phyloP scores from a whole-genome alignment of 2,329 filamentous ascomycete genomes.

The Periconia digitata region DNA sequence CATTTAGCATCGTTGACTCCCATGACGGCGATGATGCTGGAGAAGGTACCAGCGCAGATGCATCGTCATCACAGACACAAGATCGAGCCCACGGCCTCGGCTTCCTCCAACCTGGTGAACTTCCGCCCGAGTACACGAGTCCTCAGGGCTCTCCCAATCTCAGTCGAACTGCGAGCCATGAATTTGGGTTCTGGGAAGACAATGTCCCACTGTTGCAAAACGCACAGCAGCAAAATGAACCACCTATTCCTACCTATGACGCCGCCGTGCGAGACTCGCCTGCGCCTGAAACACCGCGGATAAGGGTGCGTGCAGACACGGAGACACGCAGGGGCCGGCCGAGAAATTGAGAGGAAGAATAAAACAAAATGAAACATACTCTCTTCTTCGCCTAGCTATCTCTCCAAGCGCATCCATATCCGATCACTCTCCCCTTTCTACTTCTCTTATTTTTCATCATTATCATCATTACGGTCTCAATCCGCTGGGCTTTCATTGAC shows the following conservation, averaged over 20 bases:
- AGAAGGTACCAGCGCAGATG: slow-evolving; percentile 65
- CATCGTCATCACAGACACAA: slow-evolving; percentile 21
- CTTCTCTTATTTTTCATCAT: slow-evolving; percentile 1
- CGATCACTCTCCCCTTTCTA: background rate
- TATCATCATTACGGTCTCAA: slow-evolving; percentile 5
- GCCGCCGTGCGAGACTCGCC: slow-evolving; percentile 73
- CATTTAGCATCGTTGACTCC: slow-evolving; percentile 71
- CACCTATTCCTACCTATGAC: slow-evolving; percentile 81
- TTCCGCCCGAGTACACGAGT: slow-evolving; percentile 55
- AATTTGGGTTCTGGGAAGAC: slow-evolving; percentile 49
- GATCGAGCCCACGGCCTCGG: slow-evolving; percentile 32
- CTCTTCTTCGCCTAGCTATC: too few species aligned
- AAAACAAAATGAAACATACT: background rate
- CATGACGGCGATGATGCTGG: slow-evolving; percentile 62
- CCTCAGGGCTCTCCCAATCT: slow-evolving; percentile 41
- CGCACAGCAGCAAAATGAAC: slow-evolving; percentile 38
- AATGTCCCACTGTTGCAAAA: slow-evolving; percentile 50
- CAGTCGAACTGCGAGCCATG: slow-evolving; percentile 58
- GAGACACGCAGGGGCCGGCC: slow-evolving; percentile 14
- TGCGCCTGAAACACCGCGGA: slow-evolving; percentile 12
- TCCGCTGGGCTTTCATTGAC: background rate
- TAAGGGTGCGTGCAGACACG: slow-evolving; percentile 23
- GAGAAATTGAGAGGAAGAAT: slow-evolving; percentile 4
- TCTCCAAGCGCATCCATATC: background rate
- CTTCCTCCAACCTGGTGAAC: slow-evolving; percentile 39